Base-by-base conservation (phyloP, 2,329 filamentous ascomycete species). In the Fusarium nelsonii region DNA sequence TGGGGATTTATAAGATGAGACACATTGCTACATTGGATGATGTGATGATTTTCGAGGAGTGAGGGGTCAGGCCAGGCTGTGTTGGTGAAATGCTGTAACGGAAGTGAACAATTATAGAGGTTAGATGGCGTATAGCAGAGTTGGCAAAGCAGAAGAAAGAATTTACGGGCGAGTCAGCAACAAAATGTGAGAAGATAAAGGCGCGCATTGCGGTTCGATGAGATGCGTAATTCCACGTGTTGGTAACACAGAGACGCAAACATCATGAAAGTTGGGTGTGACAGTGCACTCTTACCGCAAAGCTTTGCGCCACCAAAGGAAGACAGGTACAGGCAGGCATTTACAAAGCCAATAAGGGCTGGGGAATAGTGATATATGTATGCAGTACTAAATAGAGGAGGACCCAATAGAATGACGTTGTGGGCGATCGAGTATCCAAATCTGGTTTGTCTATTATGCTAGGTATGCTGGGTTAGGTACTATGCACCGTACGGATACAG, bases 361-460 rank as follows among this genome's bases (percentile, higher is more conserved):
- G 39, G 16, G 16, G 50, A 45, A 44, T 14, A 36, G n/a, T 33
- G 36, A 33, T 28, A 58, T 14, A 12, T 28, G 54, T 33, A 37
- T 50, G 28, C 40, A 33, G 33, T 30, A 45, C 39, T 30, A 23
- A 41, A 34, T 20, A 40, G n/a, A 57, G 20, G 23, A 37, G 23
- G 36, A 65, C 23, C 62, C 62, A 65, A 65, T 65, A 52, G 36
- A 51, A 64, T 41, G 44, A 52, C 40, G 40, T 32, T 40, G 39
- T 51, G 44, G 20, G 32, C 59, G 32, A 50, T n/a, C 18, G 18
- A 64, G 34, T 59, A 23, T 34, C 59, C 52, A 49, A 32, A 64
- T 64, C 34, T 64, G 59, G 44, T 50, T 20, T 32, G 39, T 64
- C 23, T 33, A 57, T 57, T 30, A 45, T 39, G 43, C 48, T 16